Evolutionary conservation across 2,329 filamentous ascomycete species (phyloP), one percentile per base, ranked within the genome.

Genomic region (Sodiomyces alkalinus): DNA sequence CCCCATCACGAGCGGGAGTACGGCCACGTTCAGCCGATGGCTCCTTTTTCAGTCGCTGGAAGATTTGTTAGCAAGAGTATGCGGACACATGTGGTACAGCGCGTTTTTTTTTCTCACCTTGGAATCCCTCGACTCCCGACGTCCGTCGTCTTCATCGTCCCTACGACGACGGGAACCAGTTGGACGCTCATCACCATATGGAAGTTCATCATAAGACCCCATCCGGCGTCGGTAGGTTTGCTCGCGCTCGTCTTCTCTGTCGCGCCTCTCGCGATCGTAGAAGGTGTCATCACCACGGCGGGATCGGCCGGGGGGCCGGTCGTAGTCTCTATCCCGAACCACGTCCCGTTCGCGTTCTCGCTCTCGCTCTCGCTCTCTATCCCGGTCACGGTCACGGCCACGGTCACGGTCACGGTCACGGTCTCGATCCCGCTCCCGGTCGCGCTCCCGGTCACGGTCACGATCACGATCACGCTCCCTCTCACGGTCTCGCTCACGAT

Each of bases 181-280:
- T 55, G 79, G 56, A 41, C 67, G 59, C 52, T 78, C 61, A 51
- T 87, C 83, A 35, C 87, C 85, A 49, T 94, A 94, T 45, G 92
- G 86, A 33, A 96, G 68, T 49, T 92, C 85, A 44, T 92, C 85
- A 36, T 83, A 74, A 41, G 76, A 75, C 41, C 79, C 77, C 41
- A 78, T 71, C 33, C 82, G 82, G 41, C 86, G 80, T 33, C 83
- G 75, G 52, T 93, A 94, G 29, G 79, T 64, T 34, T 83, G 74
- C 54, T 96, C 90, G 31, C 87, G 74, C 50, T 94, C 86, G 41
- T 85, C 80, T 48, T 96, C 87, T 27, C 86, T 73, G 39, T 90
- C 82, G 35, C 85, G 72, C 30, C 86, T 70, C 53, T 93, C 87
- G 30, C 82, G 77, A 34, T 90, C 85, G 48, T 92, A 92, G 47